A percentile compares a stretch with the other conserved stretches of the same genome.
Evolutionary conservation across 306 rosid species (phyloP).

Genomic region (Cicer judaicum): DNA sequence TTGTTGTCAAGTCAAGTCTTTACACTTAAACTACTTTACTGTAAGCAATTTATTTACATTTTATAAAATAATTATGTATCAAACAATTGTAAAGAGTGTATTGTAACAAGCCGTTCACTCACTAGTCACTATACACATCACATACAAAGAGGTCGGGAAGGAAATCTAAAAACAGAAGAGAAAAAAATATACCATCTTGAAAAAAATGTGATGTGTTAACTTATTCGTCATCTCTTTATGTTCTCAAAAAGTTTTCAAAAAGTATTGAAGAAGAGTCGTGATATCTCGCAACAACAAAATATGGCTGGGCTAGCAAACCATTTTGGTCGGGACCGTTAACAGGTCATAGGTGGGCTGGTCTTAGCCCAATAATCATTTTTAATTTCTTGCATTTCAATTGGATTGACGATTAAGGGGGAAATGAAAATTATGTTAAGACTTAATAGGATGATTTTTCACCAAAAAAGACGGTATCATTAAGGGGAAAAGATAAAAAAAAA

Average conservation of each 20-base stretch:
- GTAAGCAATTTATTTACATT: too few species aligned
- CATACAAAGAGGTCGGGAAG: background rate
- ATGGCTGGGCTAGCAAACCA: background rate
- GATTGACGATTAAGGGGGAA: background rate
- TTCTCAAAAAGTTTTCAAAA: too few species aligned
- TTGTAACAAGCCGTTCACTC: background rate
- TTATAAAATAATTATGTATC: too few species aligned
- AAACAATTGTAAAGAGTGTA: too few species aligned
- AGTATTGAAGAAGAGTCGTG: background rate
- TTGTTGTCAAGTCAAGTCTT: too few species aligned
- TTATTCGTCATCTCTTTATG: too few species aligned
- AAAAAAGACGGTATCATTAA: too few species aligned
- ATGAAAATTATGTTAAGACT: too few species aligned
- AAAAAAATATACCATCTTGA: background rate
- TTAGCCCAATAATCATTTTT: background rate
- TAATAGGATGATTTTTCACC: too few species aligned
- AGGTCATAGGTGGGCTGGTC: background rate
- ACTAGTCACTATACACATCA: background rate
- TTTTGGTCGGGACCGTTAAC: background rate
- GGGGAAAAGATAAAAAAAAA: too few species aligned
- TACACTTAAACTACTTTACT: background rate
- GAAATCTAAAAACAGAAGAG: background rate
- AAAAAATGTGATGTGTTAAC: background rate
- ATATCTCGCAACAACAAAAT: background rate
- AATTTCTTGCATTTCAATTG: background rate